Evolutionary conservation across 371 early-diverging fungal species (phyloP).

Genomic region (Entomophthora muscae): DNA sequence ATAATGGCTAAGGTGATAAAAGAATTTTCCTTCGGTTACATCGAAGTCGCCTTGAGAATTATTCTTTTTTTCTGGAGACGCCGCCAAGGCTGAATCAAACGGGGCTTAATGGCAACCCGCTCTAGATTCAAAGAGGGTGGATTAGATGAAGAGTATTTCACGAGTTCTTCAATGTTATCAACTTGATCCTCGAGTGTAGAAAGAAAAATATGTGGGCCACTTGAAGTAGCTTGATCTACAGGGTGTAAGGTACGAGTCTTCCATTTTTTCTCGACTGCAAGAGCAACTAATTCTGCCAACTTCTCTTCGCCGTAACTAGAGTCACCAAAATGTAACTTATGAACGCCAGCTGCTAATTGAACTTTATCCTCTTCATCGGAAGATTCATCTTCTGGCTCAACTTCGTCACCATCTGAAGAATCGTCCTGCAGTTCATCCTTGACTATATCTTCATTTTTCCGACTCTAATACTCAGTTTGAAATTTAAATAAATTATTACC

Average conservation of each 20-base stretch:
- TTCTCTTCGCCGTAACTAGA: slow-evolving; percentile 15
- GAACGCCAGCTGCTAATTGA: slow-evolving; percentile 12
- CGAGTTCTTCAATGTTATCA: neutral
- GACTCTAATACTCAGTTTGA: neutral
- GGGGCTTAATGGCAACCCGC: neutral
- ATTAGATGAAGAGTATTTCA: neutral
- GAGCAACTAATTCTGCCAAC: slow-evolving; percentile 24
- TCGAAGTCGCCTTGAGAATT: slow-evolving; percentile 18
- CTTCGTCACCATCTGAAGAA: slow-evolving; percentile 14
- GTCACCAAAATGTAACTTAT: slow-evolving; percentile 25
- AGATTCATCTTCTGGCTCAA: slow-evolving; percentile 13
- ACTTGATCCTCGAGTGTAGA: neutral
- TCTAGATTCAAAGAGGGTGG: neutral
- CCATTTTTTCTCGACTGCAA: slow-evolving; percentile 29
- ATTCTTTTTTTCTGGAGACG: neutral
- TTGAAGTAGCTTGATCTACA: neutral
- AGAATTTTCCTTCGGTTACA: slow-evolving; percentile 34
- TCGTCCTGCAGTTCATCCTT: slow-evolving; percentile 22
- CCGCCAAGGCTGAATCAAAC: neutral
- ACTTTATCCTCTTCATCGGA: slow-evolving; percentile 12
- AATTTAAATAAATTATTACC: neutral
- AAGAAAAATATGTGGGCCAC: neutral
- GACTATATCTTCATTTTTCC: slow-evolving; percentile 3
- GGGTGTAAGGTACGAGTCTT: slow-evolving; percentile 7
- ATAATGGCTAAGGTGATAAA: slow-evolving; percentile 48